Percentiles rank a stretch among this genome's conserved stretches.
phyloP scores from a whole-genome alignment of 1,139 yeast genomes.

The Nakaseomyces nivariensis region DNA sequence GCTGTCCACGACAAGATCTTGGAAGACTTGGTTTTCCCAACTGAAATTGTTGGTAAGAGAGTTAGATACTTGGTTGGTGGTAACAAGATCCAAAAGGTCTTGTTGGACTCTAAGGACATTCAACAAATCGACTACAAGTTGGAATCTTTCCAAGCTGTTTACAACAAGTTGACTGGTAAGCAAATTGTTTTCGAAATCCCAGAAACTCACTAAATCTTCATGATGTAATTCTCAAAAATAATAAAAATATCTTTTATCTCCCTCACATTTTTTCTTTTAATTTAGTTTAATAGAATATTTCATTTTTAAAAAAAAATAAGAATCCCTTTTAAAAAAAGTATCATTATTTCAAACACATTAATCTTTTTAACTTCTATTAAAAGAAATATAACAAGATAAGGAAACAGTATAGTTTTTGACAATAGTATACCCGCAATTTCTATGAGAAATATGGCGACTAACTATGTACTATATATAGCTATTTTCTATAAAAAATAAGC shows the following conservation, averaged over 20 bases:
- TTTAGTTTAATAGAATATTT: constrained; percentile 2
- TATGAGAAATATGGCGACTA: too few relatives aligned
- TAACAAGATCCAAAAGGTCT: constrained; percentile 95
- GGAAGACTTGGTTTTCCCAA: constrained; percentile 99
- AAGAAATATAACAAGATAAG: not conserved
- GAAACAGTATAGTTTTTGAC: too few relatives aligned
- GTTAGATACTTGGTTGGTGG: constrained; percentile 99
- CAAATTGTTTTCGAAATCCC: constrained; percentile 98
- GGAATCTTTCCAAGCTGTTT: constrained; percentile 98
- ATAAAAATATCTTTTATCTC: constrained; percentile 3
- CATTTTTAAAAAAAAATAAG: not conserved
- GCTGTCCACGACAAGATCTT: constrained; percentile 98
- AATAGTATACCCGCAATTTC: too few relatives aligned
- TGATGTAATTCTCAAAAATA: constrained; percentile 4
- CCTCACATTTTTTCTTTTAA: constrained; percentile 3
- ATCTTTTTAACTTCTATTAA: not conserved
- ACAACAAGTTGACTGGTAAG: constrained; percentile 98
- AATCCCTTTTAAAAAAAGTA: not conserved
- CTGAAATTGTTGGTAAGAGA: constrained; percentile 98
- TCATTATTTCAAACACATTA: too few relatives aligned
- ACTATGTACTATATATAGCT: too few relatives aligned
- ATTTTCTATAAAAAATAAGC: too few relatives aligned
- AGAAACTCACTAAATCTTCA: constrained; percentile 42
- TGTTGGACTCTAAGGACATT: constrained; percentile 97
- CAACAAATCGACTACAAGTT: constrained; percentile 97